Evolutionary conservation across 23 red algal genomes (phyloP).

Genomic region (Porphyridium purpureum): DNA sequence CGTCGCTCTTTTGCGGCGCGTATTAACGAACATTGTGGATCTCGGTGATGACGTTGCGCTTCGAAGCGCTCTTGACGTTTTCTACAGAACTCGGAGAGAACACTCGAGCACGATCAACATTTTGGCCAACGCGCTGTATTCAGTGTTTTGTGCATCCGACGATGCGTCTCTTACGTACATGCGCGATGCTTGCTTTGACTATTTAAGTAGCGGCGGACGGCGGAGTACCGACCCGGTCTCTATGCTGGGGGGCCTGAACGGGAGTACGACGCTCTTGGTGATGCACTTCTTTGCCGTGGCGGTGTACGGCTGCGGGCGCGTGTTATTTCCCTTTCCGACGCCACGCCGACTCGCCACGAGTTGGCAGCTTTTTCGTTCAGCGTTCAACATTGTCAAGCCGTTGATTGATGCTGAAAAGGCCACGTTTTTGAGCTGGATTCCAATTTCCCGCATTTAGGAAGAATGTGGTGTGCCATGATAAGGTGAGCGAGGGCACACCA

Average conservation of each 20-base stretch:
- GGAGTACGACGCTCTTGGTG: slow-evolving; percentile 51
- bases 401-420: slow-evolving; percentile 81
- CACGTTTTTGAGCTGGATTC: slow-evolving; percentile 48
- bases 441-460: no score
- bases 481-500: no score
- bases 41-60: slow-evolving; percentile 31
- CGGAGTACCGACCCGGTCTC: slow-evolving; percentile 59
- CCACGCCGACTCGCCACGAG: slow-evolving; percentile 12
- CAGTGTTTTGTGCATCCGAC: slow-evolving; percentile 47
- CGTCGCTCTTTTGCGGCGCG: slow-evolving; percentile 31
- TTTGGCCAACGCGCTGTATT: slow-evolving; percentile 90
- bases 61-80: slow-evolving; percentile 11
- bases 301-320: slow-evolving; percentile 53
- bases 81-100: slow-evolving; percentile 42
- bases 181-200: slow-evolving; percentile 81
- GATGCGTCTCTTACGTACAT: slow-evolving; percentile 53
- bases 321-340: slow-evolving; percentile 26
- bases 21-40: slow-evolving; percentile 26
- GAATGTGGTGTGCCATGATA: no score
- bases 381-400: slow-evolving; percentile 98
- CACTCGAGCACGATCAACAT: slow-evolving; percentile 95
- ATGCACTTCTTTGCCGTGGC: slow-evolving; percentile 96
- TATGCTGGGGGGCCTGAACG: slow-evolving; percentile 89
- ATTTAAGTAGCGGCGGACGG: slow-evolving; percentile 55
- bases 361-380: slow-evolving; percentile 61